Conservation (phyloP, 2,329 filamentous ascomycete genomes). For the Cladosporium sp. region DNA sequence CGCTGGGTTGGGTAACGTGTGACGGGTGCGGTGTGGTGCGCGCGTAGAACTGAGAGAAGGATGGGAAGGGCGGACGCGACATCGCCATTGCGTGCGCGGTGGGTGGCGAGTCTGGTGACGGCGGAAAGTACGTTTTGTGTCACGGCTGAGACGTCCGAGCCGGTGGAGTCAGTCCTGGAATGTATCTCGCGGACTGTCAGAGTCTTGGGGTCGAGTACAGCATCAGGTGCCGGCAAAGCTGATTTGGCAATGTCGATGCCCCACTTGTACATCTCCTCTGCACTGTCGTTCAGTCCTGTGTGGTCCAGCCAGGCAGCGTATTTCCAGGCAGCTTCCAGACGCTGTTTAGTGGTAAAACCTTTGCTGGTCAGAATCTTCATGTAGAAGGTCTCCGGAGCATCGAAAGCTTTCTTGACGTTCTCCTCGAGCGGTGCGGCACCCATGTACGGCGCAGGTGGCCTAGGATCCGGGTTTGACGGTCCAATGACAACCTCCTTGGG, state of each 20-base stretch:
- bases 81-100: conserved; percentile 71
- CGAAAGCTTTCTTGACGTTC: conserved; percentile 70
- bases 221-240: conserved; percentile 46
- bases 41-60: conserved; percentile 79
- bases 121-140: conserved; percentile 70
- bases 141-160: conserved; percentile 55
- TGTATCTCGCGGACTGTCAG: conserved; percentile 49
- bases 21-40: conserved; percentile 64
- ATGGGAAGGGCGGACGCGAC: conserved; percentile 74
- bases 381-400: conserved; percentile 75
- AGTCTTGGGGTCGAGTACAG: conserved; percentile 63
- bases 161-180: background rate
- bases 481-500: conserved; percentile 74
- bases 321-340: conserved; percentile 76
- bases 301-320: conserved; percentile 86
- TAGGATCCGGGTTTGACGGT: conserved; percentile 79
- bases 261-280: conserved; percentile 72
- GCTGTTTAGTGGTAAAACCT: conserved; percentile 78
- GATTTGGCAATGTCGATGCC: conserved; percentile 73
- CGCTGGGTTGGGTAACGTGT: conserved; percentile 37
- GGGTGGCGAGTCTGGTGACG: conserved; percentile 75
- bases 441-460: conserved; percentile 67
- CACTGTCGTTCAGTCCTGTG: conserved; percentile 66
- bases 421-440: conserved; percentile 69
- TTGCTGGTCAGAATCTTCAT: conserved; percentile 77